Evolutionary conservation across 2,329 filamentous ascomycete species (phyloP), one percentile per base, ranked within the genome.

Genomic region (Teratosphaeria epicoccoides): DNA sequence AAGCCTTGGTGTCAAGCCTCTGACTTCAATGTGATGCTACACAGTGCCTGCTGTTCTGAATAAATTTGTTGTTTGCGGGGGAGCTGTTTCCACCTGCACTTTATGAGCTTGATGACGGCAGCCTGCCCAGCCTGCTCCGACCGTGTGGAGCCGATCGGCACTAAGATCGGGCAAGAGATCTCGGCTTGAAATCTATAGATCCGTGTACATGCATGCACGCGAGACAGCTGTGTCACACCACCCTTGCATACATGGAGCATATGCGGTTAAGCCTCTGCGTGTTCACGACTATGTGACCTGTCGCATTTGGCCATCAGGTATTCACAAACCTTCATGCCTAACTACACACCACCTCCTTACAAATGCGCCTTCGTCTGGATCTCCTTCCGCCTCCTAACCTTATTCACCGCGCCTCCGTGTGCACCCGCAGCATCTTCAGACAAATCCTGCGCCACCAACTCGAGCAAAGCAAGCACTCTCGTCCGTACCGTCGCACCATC

Each of bases 401-500:
- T 60, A 56, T 57, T 69, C 2, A 53, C 59, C 55, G 60, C 59
- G 12, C 58, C 53, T 20, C 59, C 56, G 56, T 46, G 49, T 47
- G 58, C 52, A 33, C 54, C 43, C 25, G 52, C 49, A n/a, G 47
- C 47, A 49, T 60, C 77, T 37, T 76, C 77, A 69, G 87, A 96
- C 20, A 97, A 67, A 53, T 77, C 76, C 49, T 73, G 69, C 0
- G 88, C 90, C 9, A 95, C 76, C 46, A 77, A 69, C 63, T 95
- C 89, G 7, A 86, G 84, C 59, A 97, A 75, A 6, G 76, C 74
- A 33, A 97, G 70, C 10, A 98, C 91, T 20, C 93, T 78, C 11
- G 80, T 86, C 60, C 84, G 86, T 2, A 97, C 90, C 0, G 89
- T 95, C 1, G 85, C 87, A 11, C 90, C 90, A 67, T 98, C 93